Evolutionary conservation across 495 filamentous ascomycete genomes (phyloP).

Genomic region (Glarea lozoyensis): DNA sequence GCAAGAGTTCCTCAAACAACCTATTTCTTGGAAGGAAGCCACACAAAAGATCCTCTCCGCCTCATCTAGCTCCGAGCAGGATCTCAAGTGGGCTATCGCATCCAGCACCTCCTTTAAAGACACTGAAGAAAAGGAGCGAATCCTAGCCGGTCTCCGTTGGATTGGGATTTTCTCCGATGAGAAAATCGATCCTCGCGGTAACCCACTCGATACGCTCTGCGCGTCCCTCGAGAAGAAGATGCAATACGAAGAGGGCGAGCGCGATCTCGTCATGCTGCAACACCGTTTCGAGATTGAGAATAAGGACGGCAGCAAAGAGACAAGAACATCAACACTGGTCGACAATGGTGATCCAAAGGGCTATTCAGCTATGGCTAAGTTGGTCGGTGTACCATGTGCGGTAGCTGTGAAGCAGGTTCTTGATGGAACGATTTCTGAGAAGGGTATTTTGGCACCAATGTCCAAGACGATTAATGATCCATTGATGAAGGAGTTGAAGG

Average conservation of each 20-base stretch:
- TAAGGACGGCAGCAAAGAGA: conserved; percentile 59
- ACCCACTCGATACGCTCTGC: conserved; percentile 79
- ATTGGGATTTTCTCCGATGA: conserved; percentile 71
- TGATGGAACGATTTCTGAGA: conserved; percentile 65
- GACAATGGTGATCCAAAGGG: conserved; percentile 77
- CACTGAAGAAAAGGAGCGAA: conserved; percentile 63
- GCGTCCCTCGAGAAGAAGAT: conserved; percentile 92
- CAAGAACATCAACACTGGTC: conserved; percentile 67
- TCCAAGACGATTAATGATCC: conserved; percentile 57
- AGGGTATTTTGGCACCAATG: conserved; percentile 77
- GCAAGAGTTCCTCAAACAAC: conserved; percentile 48
- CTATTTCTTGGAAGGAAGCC: conserved; percentile 72
- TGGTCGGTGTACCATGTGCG: conserved; percentile 59
- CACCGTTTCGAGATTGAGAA: conserved; percentile 88
- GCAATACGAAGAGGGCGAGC: conserved; percentile 73
- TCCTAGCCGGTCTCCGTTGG: conserved; percentile 74
- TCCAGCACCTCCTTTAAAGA: conserved; percentile 63
- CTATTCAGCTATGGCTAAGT: conserved; percentile 83
- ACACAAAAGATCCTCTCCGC: conserved; percentile 66
- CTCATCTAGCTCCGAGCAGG: conserved; percentile 47
- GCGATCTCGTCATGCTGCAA: conserved; percentile 65
- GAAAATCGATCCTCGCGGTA: conserved; percentile 59
- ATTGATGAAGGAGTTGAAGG: conserved; percentile 58
- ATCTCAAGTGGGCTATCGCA: conserved; percentile 62
- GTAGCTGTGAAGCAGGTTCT: conserved; percentile 72